Base-by-base conservation (phyloP, 345 rosid species). In the Reutealis trisperma region DNA sequence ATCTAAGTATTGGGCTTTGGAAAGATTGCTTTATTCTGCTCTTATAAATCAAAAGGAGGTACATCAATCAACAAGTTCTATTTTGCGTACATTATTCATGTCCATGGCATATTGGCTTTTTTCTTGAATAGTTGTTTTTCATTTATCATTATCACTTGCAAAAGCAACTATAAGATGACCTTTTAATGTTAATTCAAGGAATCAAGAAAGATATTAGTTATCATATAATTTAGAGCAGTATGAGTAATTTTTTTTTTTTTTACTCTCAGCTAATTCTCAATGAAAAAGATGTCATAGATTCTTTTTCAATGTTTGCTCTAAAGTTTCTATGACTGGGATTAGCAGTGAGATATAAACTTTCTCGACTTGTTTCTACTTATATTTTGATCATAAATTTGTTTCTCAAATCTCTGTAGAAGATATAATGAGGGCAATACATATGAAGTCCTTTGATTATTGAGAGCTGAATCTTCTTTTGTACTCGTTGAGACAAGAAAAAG, bases 401-500 rank as follows among this genome's bases (percentile, higher is more conserved):
- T 67, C 58, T 45, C 79, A 92, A 96, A 78, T 92, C 41, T 75
- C 63, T n/a, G 58, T 84, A 19, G 89, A 93, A 85, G 90, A 93
- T 84, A 94, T 86, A 78, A 87, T 81, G 87, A 89, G 84, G 80
- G 92, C 99, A 57, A 83, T 95, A 72, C 89, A 88, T 86, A 83
- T 95, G 70, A 95, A 95, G 81, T 95, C 97, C 7, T 90, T 92
- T 81, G 98, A 93, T 86, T 93, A 90, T 85, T 87, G 94, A 75
- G 86, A 89, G 71, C 82, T 93, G 86, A 92, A 93, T 88, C 96
- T 93, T 86, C 85, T 92, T 34, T 77, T 95, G 67, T 93, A 92
- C 75, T 87, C 88, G 85, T 70, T 95, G 82, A 90, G 89, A 82
- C 87, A 89, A 85, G 89, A n/a, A 83, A 89, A 81, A 86, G 91